phyloP scores from a whole-genome alignment of 495 filamentous ascomycete species.

The Geoglossum glabrum region DNA sequence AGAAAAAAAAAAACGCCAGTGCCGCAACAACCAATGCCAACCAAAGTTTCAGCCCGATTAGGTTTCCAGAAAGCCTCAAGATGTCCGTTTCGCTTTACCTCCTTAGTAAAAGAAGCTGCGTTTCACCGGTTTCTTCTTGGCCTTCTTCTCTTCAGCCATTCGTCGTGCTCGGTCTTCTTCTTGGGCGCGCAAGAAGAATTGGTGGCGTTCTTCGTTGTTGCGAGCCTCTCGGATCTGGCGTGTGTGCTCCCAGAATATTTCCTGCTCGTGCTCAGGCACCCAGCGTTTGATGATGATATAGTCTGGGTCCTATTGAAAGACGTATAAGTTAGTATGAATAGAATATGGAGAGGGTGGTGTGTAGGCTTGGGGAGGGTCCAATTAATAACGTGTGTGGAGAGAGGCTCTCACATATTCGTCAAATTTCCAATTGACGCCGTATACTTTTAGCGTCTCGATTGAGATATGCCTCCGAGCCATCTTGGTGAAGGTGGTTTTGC shows the following conservation, averaged over 20 bases:
- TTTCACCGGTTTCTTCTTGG: neutral
- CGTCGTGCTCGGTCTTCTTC: neutral
- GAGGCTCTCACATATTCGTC: slow-evolving; percentile 16
- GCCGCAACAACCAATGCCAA: too few relatives aligned
- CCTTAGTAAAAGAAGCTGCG: too few relatives aligned
- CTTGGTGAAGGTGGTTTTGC: slow-evolving; percentile 27
- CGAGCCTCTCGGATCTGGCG: slow-evolving; percentile 31
- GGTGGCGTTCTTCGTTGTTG: neutral
- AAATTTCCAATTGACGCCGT: slow-evolving; percentile 30
- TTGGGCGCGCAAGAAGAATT: neutral
- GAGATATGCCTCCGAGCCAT: slow-evolving; percentile 36
- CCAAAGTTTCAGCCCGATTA: too few relatives aligned
- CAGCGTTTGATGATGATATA: slow-evolving; percentile 60
- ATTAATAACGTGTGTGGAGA: neutral
- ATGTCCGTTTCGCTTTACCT: too few relatives aligned
- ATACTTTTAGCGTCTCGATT: slow-evolving; percentile 29
- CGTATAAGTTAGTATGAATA: neutral
- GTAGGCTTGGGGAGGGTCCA: neutral
- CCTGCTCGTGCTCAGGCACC: slow-evolving; percentile 52
- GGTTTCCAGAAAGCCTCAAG: too few relatives aligned
- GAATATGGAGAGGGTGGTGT: neutral
- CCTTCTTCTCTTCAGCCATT: neutral
- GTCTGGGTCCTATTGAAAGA: slow-evolving; percentile 44
- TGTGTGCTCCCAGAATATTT: slow-evolving; percentile 54
- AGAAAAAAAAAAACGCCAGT: too few relatives aligned